Base-by-base conservation (phyloP, 2,329 filamentous ascomycete species). In the Monosporascus sp. region DNA sequence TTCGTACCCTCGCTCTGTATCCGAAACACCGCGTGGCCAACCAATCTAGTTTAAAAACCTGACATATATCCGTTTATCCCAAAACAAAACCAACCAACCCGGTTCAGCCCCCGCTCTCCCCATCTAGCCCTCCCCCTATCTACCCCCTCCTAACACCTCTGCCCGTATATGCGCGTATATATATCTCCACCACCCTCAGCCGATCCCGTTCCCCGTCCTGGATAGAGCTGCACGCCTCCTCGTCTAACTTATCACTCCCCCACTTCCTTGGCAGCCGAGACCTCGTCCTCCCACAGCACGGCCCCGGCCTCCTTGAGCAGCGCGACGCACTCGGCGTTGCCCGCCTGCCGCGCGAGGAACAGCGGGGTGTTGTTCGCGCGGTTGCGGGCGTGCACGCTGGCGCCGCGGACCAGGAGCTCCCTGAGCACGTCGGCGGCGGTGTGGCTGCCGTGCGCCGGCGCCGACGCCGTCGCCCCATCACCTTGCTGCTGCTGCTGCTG, bases 341-440 rank as follows among this genome's bases (percentile, higher is more conserved):
- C 81, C 40, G 77, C 77, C 66, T 84, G 76, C 59, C 78, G 77
- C 5, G 85, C 85, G 14, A 88, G 72, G 64, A 83, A 87, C 14
- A 88, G 73, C 9, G 85, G 82, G 4, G 84, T 87, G 66, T 86
- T 85, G 60, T 85, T 80, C 9, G 83, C 85, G 48, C 78, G 72
- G 67, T 88, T 88, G 43, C 85, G 73, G 43, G 78, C 77, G 65
- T 88, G 85, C 6, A 88, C 85, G 63, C 83, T 85, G n/a, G 83
- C 84, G 7, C 85, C 85, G 20, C 78, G 74, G 43, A 73, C 73
- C 14, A 88, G 74, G 47, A 88, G 71, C 63, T 84, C 80, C 24
- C 77, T 72, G 61, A 87, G 71, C 31, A 88, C 77, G n/a, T 75
- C 74, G 1, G 73, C 70, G 54, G 20, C 78, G 73, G 43, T 73